Percentiles rank a stretch among this genome's conserved stretches.
phyloP scores from a whole-genome alignment of 2,329 filamentous ascomycete species.

The Aureobasidium sp. region DNA sequence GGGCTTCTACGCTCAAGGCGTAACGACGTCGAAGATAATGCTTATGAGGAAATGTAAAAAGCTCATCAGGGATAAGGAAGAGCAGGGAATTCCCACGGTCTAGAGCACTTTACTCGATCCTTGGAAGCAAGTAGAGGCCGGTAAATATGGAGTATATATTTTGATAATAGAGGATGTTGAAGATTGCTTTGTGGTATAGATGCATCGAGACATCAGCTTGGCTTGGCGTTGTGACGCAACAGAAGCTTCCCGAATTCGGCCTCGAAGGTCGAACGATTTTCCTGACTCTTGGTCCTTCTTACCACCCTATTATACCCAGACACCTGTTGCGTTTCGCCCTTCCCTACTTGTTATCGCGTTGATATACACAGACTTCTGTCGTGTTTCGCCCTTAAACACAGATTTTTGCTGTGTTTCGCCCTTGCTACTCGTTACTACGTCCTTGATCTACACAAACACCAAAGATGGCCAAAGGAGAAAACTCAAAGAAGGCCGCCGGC shows the following conservation, averaged over 20 bases:
- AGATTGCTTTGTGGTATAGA: neutral
- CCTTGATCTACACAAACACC: neutral
- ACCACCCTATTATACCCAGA: neutral
- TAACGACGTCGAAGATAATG: neutral
- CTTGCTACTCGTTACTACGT: too few species aligned
- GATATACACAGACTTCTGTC: neutral
- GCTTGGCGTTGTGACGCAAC: constrained; percentile 7
- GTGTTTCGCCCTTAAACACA: too few species aligned
- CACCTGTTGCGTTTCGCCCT: neutral
- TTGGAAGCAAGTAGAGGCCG: neutral
- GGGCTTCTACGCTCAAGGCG: neutral
- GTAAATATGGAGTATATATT: neutral
- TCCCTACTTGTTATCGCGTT: neutral
- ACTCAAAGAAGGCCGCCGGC: constrained; percentile 81
- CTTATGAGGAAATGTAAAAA: neutral
- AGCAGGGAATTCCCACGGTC: neutral
- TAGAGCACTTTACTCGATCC: too few species aligned
- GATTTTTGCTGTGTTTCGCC: too few species aligned
- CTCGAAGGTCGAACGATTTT: constrained; percentile 1
- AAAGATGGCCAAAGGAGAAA: constrained; percentile 74
- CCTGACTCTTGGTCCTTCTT: neutral
- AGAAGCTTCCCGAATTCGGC: constrained; percentile 7
- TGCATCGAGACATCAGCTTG: neutral
- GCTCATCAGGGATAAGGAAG: neutral
- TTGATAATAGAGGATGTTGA: too few species aligned